Conservation (phyloP, 805 yeast genomes). For the Wickerhamiella alocasiicola region DNA sequence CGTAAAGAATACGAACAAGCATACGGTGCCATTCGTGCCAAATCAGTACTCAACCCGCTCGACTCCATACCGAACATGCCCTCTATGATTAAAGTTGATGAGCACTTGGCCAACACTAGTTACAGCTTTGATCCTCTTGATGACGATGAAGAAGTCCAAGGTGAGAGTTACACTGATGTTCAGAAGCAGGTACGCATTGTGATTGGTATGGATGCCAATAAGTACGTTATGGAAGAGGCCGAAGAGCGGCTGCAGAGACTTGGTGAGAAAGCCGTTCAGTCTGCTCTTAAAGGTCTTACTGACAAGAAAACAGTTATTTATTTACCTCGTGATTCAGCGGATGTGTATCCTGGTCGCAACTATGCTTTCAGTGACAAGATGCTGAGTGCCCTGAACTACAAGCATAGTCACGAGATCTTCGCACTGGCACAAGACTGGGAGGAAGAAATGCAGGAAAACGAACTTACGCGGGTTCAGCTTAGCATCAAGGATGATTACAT, state of each 20-base stretch:
- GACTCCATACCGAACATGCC: constrained; percentile 39
- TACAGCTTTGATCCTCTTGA: constrained; percentile 27
- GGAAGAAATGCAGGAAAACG: constrained; percentile 31
- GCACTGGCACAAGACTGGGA: constrained; percentile 37
- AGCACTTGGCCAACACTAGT: constrained; percentile 33
- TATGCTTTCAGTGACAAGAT: constrained; percentile 47
- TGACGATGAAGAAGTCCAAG: neutral
- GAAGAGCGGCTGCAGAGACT: constrained; percentile 34
- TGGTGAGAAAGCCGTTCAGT: constrained; percentile 36
- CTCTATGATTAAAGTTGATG: constrained; percentile 64
- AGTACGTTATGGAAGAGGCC: constrained; percentile 37
- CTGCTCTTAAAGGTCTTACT: constrained; percentile 41
- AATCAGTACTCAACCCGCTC: constrained; percentile 20
- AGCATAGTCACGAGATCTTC: constrained; percentile 29
- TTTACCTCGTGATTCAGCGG: constrained; percentile 24
- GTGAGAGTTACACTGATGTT: constrained; percentile 22
- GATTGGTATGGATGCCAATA: constrained; percentile 40
- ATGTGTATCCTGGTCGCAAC: constrained; percentile 34
- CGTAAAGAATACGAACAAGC: constrained; percentile 27
- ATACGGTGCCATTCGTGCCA: constrained; percentile 31
- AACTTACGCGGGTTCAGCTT: constrained; percentile 32
- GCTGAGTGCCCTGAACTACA: constrained; percentile 29
- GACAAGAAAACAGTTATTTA: constrained; percentile 32
- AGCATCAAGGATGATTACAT: constrained; percentile 49
- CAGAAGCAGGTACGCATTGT: constrained; percentile 31